Evolutionary conservation across 768 basidiomycete genomes (phyloP).

Genomic region (Russula sp.): DNA sequence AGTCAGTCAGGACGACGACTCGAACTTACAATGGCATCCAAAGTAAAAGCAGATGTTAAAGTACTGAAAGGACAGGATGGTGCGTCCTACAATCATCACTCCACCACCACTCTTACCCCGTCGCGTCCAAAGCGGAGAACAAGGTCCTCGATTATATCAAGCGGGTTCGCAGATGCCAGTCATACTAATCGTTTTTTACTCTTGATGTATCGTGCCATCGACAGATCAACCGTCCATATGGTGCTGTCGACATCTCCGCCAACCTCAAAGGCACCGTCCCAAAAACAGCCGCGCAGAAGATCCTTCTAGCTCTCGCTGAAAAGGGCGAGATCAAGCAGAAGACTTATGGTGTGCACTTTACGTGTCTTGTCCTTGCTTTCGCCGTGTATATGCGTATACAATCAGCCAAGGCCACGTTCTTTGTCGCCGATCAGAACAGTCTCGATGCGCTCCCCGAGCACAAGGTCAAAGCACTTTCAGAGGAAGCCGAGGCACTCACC

Average conservation of each 20-base stretch:
- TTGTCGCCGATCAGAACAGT: conserved; percentile 76
- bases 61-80: conserved; percentile 24
- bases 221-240: conserved; percentile 91
- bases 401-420: conserved; percentile 79
- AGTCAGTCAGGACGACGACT: background rate
- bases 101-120: background rate
- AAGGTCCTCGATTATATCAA: conserved; percentile 22
- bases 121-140: conserved; percentile 17
- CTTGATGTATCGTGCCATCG: background rate
- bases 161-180: conserved; percentile 11
- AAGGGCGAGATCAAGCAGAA: conserved; percentile 80
- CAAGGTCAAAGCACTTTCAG: conserved; percentile 54
- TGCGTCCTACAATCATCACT: background rate
- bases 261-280: conserved; percentile 88
- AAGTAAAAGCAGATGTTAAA: conserved; percentile 20
- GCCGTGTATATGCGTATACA: background rate
- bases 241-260: conserved; percentile 85
- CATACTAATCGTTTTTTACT: no score
- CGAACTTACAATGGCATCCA: conserved; percentile 12
- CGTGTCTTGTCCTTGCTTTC: background rate
- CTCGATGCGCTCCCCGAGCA: conserved; percentile 59
- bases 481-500: conserved; percentile 48
- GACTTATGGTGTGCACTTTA: conserved; percentile 54
- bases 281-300: conserved; percentile 80
- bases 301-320: conserved; percentile 75